These are phyloP conservation scores for Vitellaria paradoxa DNA, from an alignment of 179 eudicot species.

Conservation along the genomic window DNA sequence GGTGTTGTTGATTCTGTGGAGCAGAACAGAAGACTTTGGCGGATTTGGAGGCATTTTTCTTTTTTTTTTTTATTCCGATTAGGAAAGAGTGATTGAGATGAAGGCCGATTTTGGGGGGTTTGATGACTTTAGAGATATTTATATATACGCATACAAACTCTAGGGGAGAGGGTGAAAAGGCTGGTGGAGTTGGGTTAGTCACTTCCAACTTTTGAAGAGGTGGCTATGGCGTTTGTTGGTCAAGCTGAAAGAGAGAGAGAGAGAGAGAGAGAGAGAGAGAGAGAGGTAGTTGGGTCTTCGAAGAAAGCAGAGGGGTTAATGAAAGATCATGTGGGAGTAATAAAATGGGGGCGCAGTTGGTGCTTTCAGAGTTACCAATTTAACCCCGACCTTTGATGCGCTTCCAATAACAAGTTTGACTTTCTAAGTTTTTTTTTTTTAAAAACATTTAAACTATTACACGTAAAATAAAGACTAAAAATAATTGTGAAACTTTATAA, in stretches of 20 bases:
- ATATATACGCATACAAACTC: neutral
- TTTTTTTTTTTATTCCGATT: neutral
- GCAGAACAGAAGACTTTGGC: conserved; percentile 18
- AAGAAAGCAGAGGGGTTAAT: neutral
- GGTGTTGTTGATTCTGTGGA: conserved; percentile 19
- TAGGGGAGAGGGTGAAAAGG: neutral
- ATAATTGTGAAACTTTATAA: too few relatives aligned
- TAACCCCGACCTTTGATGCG: neutral
- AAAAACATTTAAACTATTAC: neutral
- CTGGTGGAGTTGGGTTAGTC: conserved; percentile 3
- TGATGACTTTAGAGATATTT: neutral
- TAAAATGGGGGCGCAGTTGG: conserved; percentile 1
- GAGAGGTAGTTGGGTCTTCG: neutral
- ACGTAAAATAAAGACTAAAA: neutral
- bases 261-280: conserved; percentile 5
- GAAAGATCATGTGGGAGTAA: conserved; percentile 2
- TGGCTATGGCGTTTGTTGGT: neutral
- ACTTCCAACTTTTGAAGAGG: neutral
- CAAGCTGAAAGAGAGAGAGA: neutral
- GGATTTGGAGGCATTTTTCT: conserved; percentile 21
- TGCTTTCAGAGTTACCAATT: neutral
- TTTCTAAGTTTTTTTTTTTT: neutral
- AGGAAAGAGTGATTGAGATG: neutral
- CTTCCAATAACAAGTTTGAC: neutral
- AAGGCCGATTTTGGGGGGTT: neutral